A percentile compares a stretch with the other conserved stretches of the same genome.
Evolutionary conservation across 768 basidiomycete genomes (phyloP).

Genomic region (Suillus tomentosus): DNA sequence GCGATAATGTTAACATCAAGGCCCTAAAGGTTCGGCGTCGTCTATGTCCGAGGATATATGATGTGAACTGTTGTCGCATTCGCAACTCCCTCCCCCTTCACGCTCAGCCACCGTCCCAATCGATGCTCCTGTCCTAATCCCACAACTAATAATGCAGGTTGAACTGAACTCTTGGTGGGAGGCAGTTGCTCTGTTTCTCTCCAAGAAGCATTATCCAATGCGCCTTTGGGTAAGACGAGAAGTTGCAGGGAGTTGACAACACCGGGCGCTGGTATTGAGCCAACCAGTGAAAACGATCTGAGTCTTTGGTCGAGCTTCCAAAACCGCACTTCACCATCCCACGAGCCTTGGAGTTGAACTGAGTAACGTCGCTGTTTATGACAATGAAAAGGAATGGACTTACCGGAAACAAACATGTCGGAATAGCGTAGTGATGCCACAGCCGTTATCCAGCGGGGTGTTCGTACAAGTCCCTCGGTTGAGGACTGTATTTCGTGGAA

Average conservation of each 20-base stretch:
- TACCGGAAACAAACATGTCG: slow-evolving; percentile 89
- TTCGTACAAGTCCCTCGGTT: slow-evolving; percentile 71
- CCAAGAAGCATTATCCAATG: slow-evolving; percentile 47
- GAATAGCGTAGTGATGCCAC: slow-evolving; percentile 84
- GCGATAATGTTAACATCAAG: neutral
- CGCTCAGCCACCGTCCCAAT: slow-evolving; percentile 83
- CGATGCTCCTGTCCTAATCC: slow-evolving; percentile 88
- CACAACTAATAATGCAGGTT: slow-evolving; percentile 65
- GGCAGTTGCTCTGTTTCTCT: slow-evolving; percentile 25
- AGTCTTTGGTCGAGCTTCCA: slow-evolving; percentile 87
- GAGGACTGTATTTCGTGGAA: slow-evolving; percentile 69
- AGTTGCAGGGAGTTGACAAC: slow-evolving; percentile 92
- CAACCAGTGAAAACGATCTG: slow-evolving; percentile 71
- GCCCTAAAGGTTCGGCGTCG: neutral
- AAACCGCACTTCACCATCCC: slow-evolving; percentile 86
- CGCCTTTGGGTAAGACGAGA: slow-evolving; percentile 49
- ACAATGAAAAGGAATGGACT: slow-evolving; percentile 18
- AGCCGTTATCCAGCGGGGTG: slow-evolving; percentile 91
- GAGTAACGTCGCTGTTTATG: slow-evolving; percentile 4
- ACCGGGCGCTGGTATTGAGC: slow-evolving; percentile 67
- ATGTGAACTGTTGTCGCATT: slow-evolving; percentile 74
- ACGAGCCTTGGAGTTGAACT: slow-evolving; percentile 70
- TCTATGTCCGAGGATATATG: slow-evolving; percentile 46
- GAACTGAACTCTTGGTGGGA: slow-evolving; percentile 16
- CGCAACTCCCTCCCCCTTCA: slow-evolving; percentile 68